Conservation (phyloP, 2,329 filamentous ascomycete genomes). For the Phialophora verrucosa region DNA sequence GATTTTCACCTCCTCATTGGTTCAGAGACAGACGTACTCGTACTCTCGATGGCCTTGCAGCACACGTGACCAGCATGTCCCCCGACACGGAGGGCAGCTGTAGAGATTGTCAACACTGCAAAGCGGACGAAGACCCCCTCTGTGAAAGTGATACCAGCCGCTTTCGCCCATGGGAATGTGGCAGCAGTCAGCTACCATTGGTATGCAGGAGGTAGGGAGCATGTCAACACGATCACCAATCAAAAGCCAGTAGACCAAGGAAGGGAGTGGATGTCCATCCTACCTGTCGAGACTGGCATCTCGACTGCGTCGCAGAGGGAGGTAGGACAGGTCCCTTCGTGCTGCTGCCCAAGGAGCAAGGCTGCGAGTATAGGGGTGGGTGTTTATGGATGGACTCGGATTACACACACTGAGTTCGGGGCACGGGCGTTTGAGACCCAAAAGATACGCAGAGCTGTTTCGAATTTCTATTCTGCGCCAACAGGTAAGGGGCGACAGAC, state of each 20-base stretch:
- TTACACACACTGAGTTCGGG: not conserved
- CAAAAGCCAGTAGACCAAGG: not conserved
- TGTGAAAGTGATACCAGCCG: not conserved
- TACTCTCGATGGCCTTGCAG: not conserved
- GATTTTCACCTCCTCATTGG: not conserved
- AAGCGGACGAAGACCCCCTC: not conserved
- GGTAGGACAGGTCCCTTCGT: not conserved
- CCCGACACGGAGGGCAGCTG: not conserved
- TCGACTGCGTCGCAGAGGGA: not conserved
- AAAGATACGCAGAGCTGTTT: not conserved
- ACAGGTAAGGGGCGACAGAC: not conserved
- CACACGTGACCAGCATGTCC: not conserved
- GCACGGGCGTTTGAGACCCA: not conserved
- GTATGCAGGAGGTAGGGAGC: not conserved
- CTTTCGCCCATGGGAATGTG: not conserved
- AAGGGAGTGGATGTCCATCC: not conserved
- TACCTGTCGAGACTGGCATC: not conserved
- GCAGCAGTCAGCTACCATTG: not conserved
- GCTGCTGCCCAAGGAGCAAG: not conserved
- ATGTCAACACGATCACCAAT: not conserved
- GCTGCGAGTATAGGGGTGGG: not conserved
- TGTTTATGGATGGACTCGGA: not conserved
- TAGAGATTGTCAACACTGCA: not conserved
- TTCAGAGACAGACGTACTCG: not conserved
- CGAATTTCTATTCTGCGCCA: not conserved